phyloP scores from a whole-genome alignment of 805 yeast genomes.

The Nakazawaea ernobii region DNA sequence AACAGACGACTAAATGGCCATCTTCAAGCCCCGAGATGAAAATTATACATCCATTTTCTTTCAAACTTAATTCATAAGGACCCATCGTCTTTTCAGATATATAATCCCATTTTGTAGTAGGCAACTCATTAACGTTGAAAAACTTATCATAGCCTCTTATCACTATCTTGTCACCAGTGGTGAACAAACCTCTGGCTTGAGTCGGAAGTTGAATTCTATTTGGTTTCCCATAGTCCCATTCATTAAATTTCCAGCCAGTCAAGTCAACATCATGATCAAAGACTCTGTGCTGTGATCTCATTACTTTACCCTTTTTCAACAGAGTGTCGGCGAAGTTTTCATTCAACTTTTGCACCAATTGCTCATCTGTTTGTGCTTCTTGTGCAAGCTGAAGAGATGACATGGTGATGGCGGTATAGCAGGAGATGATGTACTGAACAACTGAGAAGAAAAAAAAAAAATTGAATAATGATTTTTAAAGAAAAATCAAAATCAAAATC shows the following conservation, averaged over 20 bases:
- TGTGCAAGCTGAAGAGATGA: too few species aligned
- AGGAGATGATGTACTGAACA: neutral
- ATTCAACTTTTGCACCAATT: neutral
- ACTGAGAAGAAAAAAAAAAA: neutral
- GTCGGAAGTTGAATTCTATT: slow-evolving; percentile 51
- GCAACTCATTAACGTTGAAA: slow-evolving; percentile 71
- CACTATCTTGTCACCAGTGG: slow-evolving; percentile 42
- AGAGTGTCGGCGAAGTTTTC: neutral
- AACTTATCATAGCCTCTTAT: slow-evolving; percentile 93
- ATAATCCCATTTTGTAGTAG: slow-evolving; percentile 41
- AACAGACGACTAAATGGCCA: slow-evolving; percentile 79
- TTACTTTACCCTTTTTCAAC: slow-evolving; percentile 21
- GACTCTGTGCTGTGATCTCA: slow-evolving; percentile 18
- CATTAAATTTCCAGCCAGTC: slow-evolving; percentile 75
- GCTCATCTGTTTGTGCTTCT: neutral
- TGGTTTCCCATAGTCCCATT: slow-evolving; percentile 73
- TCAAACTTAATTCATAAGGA: slow-evolving; percentile 75
- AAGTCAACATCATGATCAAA: slow-evolving; percentile 17
- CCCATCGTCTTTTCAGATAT: slow-evolving; percentile 52
- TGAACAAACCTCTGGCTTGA: slow-evolving; percentile 82
- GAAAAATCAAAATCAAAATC: neutral
- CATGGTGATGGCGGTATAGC: too few species aligned
- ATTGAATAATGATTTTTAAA: neutral
- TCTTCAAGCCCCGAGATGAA: slow-evolving; percentile 71
- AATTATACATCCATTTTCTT: slow-evolving; percentile 92